Percentiles rank a stretch among this genome's conserved stretches.
These are phyloP conservation scores for Pseudognaphalium luteoalbum DNA, from an alignment of 129 eudicot species.

Conservation along the genomic window DNA sequence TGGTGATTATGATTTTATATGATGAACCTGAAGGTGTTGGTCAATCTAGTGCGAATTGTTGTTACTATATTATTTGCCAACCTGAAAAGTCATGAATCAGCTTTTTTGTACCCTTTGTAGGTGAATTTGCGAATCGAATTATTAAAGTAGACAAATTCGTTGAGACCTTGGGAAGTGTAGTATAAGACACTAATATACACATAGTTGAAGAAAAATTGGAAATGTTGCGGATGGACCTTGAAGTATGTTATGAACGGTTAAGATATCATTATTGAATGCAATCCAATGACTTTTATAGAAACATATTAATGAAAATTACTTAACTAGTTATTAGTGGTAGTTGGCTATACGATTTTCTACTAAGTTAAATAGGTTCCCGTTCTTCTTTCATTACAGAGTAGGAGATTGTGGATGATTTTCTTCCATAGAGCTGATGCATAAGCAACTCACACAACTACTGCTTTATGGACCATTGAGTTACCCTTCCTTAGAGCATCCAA, in stretches of 20 bases:
- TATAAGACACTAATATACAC: background rate
- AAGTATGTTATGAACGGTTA: constrained; percentile 4
- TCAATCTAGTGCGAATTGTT: constrained; percentile 6
- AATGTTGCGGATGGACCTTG: constrained; percentile 6
- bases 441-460: background rate
- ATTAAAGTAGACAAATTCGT: background rate
- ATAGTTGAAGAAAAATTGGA: background rate
- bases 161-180: constrained; percentile 11
- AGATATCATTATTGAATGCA: background rate
- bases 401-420: constrained; percentile 1
- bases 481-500: background rate
- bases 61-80: constrained; percentile 5
- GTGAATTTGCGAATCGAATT: background rate
- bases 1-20: background rate
- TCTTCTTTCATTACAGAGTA: background rate
- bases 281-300: constrained; percentile 20
- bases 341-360: background rate
- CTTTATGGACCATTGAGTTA: constrained; percentile 6
- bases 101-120: background rate
- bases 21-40: constrained; percentile 4
- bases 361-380: background rate
- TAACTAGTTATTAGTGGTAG: background rate
- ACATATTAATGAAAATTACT: constrained; percentile 2
- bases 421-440: background rate
- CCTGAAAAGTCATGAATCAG: background rate